phyloP scores from a whole-genome alignment of 1,139 yeast genomes.

The Blastobotrys ciferrii region DNA sequence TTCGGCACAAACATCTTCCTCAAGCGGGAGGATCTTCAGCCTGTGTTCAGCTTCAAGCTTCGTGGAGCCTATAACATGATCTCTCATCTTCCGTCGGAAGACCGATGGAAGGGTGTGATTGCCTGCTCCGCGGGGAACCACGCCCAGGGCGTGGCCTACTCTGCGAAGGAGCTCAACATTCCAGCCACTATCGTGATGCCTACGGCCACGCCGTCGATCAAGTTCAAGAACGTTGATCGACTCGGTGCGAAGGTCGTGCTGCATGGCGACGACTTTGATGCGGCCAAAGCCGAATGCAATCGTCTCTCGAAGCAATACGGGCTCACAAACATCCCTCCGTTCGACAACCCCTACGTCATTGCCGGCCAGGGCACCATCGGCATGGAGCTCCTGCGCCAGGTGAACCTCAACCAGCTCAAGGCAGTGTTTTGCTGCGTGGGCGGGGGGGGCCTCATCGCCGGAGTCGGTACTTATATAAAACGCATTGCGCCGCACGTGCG shows the following conservation, averaged over 20 bases:
- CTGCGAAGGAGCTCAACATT: constrained; percentile 78
- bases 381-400: constrained; percentile 85
- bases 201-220: constrained; percentile 91
- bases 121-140: constrained; percentile 99
- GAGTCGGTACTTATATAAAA: constrained; percentile 84
- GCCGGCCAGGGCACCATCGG: constrained; percentile 99
- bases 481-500: constrained; percentile 97
- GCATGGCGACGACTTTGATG: constrained; percentile 90
- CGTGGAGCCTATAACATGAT: constrained; percentile 98
- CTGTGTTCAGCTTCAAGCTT: constrained; percentile 92
- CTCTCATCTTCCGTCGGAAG: constrained; percentile 70
- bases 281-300: constrained; percentile 85
- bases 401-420: constrained; percentile 68
- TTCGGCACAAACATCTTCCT: constrained; percentile 69
- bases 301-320: constrained; percentile 67
- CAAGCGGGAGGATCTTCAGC: constrained; percentile 89
- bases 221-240: constrained; percentile 84
- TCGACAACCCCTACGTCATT: constrained; percentile 94
- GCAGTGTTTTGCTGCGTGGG: constrained; percentile 95
- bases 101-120: constrained; percentile 81
- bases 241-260: constrained; percentile 92
- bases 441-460: constrained; percentile 95
- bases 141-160: constrained; percentile 97
- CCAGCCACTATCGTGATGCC: constrained; percentile 99
- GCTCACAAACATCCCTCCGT: constrained; percentile 89